Evolutionary conservation across 140 eudicot genomes (phyloP).

Genomic region (Bidens hawaiensis): DNA sequence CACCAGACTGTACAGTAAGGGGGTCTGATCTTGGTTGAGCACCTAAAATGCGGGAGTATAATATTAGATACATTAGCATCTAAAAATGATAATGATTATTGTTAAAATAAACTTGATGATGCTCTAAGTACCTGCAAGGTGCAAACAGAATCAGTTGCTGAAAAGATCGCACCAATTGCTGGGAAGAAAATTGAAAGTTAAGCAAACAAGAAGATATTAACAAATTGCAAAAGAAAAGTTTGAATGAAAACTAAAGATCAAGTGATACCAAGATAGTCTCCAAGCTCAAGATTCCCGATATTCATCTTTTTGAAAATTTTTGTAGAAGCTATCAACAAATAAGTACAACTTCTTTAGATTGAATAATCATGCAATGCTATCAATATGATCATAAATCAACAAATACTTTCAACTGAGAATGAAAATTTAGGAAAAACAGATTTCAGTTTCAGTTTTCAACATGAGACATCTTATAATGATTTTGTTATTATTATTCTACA

Average conservation of each 20-base stretch:
- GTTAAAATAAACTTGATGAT: not conserved
- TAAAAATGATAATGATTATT: not conserved
- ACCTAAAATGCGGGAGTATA: slow-evolving; percentile 51
- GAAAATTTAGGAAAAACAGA: not conserved
- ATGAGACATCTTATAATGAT: not conserved
- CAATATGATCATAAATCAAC: not conserved
- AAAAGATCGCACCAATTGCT: slow-evolving; percentile 77
- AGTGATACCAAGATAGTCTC: slow-evolving; percentile 65
- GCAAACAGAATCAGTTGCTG: slow-evolving; percentile 88
- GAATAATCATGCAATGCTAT: not conserved
- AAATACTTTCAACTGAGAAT: not conserved
- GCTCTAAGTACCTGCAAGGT: slow-evolving; percentile 54
- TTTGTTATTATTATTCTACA: not conserved
- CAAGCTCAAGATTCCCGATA: slow-evolving; percentile 52
- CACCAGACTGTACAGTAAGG: slow-evolving; percentile 80
- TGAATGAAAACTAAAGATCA: not conserved
- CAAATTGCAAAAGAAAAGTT: not conserved
- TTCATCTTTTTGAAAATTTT: slow-evolving; percentile 42
- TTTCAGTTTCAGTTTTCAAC: not conserved
- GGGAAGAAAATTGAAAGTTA: slow-evolving; percentile 18
- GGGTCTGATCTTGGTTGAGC: slow-evolving; percentile 85
- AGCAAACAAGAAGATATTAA: slow-evolving; percentile 10
- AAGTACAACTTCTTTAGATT: slow-evolving; percentile 5
- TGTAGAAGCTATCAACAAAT: slow-evolving; percentile 42
- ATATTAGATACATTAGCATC: slow-evolving; percentile 20